Base-by-base conservation (phyloP, 345 rosid genomes). In the Orychophragmus violaceus region DNA sequence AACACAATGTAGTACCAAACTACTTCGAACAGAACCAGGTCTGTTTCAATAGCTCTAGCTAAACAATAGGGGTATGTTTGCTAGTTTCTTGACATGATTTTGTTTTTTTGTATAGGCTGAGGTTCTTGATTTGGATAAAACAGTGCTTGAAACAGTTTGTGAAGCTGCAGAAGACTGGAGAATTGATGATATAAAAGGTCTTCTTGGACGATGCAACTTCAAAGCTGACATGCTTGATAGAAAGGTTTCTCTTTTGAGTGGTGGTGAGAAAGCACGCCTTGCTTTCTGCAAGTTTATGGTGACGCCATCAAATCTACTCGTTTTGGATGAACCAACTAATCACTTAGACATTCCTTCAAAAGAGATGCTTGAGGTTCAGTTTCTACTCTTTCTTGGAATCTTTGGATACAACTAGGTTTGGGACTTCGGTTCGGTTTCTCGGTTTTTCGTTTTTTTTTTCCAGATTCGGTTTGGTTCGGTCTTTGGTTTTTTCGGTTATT, bases 11-110 rank as follows among this genome's bases (percentile, higher is more conserved):
- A 37, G 71, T 92, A 17, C 98, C 93, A 62, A 92, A 92, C 82
- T 92, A 92, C 80, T 92, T 92, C 72, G 98, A 92, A 78, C 98
- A 92, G 81, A 92, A 92, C 76, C 98, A 92, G 93, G 98, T 87
- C 2, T 50, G 81, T 61, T 29, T 11, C 46, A 25, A 14, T 45
- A 3, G 3, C 21, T 28, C 1, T 21, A 13, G 44, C 52, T 51
- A 33, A 14, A 50, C 2, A 19, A 10, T 33, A 29, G 35, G 13
- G 22, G 28, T 6, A 22, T 19, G 23, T 9, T 56, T 4, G 32
- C 44, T 16, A 52, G 4, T 35, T 4, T 22, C 36, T 65, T 48
- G 29, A 57, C 53, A 27, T 35, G 51, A 12, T 53, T 36, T 42
- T 21, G 35, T 32, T 58, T 55, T 54, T 17, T 44, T 5, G 64